Conservation (phyloP, 441 rosid genomes). For the Adansonia madagascariensis region DNA sequence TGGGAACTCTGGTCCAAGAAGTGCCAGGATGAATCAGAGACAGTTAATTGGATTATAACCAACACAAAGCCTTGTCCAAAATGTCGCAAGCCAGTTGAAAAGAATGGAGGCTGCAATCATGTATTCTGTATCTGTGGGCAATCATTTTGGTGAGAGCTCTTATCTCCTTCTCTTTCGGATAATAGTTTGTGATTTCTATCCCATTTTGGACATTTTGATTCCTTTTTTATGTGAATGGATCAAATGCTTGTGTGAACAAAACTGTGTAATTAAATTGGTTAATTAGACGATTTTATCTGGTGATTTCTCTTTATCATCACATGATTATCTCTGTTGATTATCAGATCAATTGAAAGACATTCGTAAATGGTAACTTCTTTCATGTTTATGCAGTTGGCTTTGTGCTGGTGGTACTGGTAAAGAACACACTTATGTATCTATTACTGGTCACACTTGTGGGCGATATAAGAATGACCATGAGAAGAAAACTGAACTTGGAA, state of each 20-base stretch:
- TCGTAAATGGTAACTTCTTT: background rate
- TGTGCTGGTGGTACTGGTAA: conserved; percentile 75
- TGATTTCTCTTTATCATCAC: background rate
- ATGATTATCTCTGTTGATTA: background rate
- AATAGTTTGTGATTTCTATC: background rate
- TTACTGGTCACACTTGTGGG: conserved; percentile 66
- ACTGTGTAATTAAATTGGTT: background rate
- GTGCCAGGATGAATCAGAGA: conserved; percentile 63
- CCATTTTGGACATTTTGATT: background rate
- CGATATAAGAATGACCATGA: conserved; percentile 51
- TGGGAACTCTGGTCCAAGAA: conserved; percentile 85
- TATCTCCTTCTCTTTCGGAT: conserved; percentile 14
- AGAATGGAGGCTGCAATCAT: conserved; percentile 86
- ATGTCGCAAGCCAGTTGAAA: conserved; percentile 63
- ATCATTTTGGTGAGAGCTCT: conserved; percentile 61
- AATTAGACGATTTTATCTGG: background rate
- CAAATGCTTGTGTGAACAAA: background rate
- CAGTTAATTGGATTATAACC: conserved; percentile 64
- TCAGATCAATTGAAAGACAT: background rate
- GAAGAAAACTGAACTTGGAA: conserved; percentile 47
- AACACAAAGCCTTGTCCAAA: conserved; percentile 75
- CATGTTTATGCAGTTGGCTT: conserved; percentile 61
- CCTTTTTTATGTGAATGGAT: background rate
- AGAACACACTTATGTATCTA: conserved; percentile 52
- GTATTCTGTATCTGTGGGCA: conserved; percentile 68